Conservation (phyloP, 441 rosid species). For the Adansonia grandidieri region DNA sequence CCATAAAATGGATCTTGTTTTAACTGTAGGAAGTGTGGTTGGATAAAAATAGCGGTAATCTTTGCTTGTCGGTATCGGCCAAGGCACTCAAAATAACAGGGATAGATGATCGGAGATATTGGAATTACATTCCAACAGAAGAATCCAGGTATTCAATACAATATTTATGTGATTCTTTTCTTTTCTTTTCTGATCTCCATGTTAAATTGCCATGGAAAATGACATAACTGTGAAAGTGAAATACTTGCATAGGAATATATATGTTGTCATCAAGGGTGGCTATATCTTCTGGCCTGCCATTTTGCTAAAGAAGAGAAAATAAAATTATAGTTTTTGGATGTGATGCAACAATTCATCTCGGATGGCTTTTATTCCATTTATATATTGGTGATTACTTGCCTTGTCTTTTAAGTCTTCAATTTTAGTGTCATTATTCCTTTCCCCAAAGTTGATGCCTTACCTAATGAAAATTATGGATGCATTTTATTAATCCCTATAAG, state of each 20-base stretch:
- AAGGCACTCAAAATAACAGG: slow-evolving; percentile 85
- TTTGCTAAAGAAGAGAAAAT: background rate
- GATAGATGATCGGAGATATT: slow-evolving; percentile 88
- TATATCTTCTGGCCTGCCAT: background rate
- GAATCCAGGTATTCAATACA: slow-evolving; percentile 68
- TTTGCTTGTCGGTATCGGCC: slow-evolving; percentile 64
- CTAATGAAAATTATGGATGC: background rate
- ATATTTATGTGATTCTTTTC: background rate
- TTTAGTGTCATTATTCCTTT: background rate
- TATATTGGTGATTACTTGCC: slow-evolving; percentile 27
- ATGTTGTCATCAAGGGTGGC: background rate
- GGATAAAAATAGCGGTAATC: slow-evolving; percentile 76
- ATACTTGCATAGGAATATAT: background rate
- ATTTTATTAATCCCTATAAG: background rate
- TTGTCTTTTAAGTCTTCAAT: background rate
- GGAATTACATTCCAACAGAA: slow-evolving; percentile 72
- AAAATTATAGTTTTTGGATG: background rate
- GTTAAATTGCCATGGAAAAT: background rate
- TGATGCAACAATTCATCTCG: background rate
- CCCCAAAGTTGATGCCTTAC: slow-evolving; percentile 4
- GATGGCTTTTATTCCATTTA: background rate
- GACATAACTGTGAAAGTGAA: background rate
- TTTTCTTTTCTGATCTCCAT: background rate
- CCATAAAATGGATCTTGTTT: background rate
- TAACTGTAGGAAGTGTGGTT: slow-evolving; percentile 68